Evolutionary conservation across 768 basidiomycete species (phyloP), one percentile per base, ranked within the genome.

Genomic region (Boletus eberwhitei): DNA sequence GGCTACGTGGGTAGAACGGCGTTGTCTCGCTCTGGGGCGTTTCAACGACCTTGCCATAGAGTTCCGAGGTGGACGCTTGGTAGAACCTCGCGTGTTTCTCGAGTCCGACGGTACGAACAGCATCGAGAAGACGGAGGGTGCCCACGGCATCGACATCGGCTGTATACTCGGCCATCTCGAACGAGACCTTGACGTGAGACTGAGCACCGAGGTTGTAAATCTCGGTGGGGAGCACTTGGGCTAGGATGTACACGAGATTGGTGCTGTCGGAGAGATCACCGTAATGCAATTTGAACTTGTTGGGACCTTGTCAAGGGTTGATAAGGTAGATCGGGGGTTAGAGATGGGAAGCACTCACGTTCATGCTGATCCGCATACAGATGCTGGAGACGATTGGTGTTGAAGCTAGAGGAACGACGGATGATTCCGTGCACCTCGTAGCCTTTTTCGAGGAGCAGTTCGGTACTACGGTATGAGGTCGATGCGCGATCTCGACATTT

Each of bases 161-260:
- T 0, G 96, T 98, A 76, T 98, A 98, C 74, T 98, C 95, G 24
- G 95, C 92, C 93, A 98, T 96, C 73, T 98, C 96, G 72, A 98
- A 98, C 26, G 94, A 97, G 60, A 98, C 95, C 73, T 98, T 98
- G 78, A 98, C 95, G 76, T 98, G 95, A 40, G 91, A 93, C 72
- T 98, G 95, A 16, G 95, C 95, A 42, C 93, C 95, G 49, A 98
- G 87, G 73, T 98, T 98, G 83, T 97, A 98, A 57, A 98, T 87
- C 74, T 98, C 96, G 21, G 93, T 87, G 2, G 95, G 95, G 71
- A 90, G 90, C 52, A 97, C 93, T 64, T 92, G 86, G 4, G 96
- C 88, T 70, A 98, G 87, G 76, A 98, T 88, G 74, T 94, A 94
- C 42, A 97, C 95, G 58, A 98, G 85, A 70, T 98, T 98, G 66